Base-by-base conservation (phyloP, 2,329 filamentous ascomycete genomes). In the Aureobasidium sp. region DNA sequence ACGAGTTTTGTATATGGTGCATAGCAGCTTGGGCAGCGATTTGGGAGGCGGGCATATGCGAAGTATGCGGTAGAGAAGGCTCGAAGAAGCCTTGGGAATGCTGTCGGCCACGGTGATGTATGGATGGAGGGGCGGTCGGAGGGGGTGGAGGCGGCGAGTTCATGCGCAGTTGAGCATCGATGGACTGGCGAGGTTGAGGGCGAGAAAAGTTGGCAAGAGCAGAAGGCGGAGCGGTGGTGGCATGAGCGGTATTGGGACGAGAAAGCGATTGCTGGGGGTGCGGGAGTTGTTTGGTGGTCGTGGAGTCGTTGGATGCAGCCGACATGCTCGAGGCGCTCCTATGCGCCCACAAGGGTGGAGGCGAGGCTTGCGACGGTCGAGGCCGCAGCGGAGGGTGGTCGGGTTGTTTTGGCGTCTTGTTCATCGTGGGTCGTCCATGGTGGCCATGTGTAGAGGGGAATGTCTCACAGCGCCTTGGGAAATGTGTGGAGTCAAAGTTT, bases 1-100 rank as follows among this genome's bases (percentile, higher is more conserved):
- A 64, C 10, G 62, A 49, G 9, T 65, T 55, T 10, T 70, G 68
- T 10, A 69, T 62, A 25, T 70, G 69, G 77, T 90, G 85, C 69
- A 88, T 85, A 61, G 89, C 89, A 10, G 89, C 86, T 74, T 91
- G 89, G 21, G 89, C 89, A 42, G 89, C 89, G 65, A 91, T 90
- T 72, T 90, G 87, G 73, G 88, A 90, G n/a, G 88, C 85, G 75
- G 75, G 74, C 73, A 85, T 69, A 37, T 75, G 75, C 30, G 65
- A 68, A n/a, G 71, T 66, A 61, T 72, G 69, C 27, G 88, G 87
- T 52, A 92, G 77, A 27, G 82, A 86, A 45, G 88, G 84, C 71
- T 92, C 89, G 70, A 92, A 92, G 69, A 86, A 83, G 68, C 89
- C 89, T 71, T 89, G 88, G 9, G 84, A 88, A 67, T 87, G 84